Conservation (phyloP, 306 rosid genomes). For the Cucurbita maxima region DNA sequence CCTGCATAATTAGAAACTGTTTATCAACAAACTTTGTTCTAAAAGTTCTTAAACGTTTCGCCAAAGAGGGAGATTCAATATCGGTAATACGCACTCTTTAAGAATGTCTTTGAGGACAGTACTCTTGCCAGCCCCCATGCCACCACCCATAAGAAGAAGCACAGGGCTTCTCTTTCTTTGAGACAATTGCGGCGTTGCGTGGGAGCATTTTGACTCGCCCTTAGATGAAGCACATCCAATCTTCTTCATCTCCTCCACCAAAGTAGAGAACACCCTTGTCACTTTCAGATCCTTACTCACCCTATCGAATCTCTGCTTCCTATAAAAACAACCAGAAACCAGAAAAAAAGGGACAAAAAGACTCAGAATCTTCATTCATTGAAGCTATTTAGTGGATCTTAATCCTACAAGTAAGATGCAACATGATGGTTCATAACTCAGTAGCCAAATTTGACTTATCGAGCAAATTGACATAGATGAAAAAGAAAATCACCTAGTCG, state of each 20-base stretch:
- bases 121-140: constrained; percentile 98
- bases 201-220: constrained; percentile 25
- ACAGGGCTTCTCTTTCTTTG: constrained; percentile 65
- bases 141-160: constrained; percentile 85
- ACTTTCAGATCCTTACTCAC: constrained; percentile 41
- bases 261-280: constrained; percentile 49
- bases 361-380: not conserved
- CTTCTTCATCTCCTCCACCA: constrained; percentile 68
- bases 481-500: constrained; percentile 42
- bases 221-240: constrained; percentile 17
- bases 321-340: not conserved
- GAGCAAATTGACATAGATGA: not conserved
- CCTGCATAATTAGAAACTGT: constrained; percentile 21
- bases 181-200: constrained; percentile 33
- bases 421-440: not conserved
- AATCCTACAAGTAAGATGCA: not conserved
- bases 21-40: not conserved
- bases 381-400: not conserved
- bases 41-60: not conserved
- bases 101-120: constrained; percentile 75
- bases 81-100: constrained; percentile 28
- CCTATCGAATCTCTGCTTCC: constrained; percentile 64
- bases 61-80: not conserved
- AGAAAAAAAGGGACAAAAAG: not conserved
- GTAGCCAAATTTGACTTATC: constrained; percentile 1